A percentile compares a stretch with the other conserved stretches of the same genome.
These are phyloP conservation scores for Polyplosphaeria fusca DNA, from an alignment of 495 filamentous ascomycete species.

Conservation along the genomic window DNA sequence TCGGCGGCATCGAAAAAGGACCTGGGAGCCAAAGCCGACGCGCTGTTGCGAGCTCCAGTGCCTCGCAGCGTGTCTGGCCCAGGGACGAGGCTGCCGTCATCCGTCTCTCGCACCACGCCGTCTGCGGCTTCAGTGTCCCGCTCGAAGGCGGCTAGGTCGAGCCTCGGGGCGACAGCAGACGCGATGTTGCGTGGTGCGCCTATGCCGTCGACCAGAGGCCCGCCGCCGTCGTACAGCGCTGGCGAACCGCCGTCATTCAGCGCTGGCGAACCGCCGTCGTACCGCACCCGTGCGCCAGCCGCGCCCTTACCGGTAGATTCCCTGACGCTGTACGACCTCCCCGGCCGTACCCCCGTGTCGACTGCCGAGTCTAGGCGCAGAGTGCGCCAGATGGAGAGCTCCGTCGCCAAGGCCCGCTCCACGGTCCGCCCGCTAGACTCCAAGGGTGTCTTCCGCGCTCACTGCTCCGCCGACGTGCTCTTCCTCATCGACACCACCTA, in stretches of 20 bases:
- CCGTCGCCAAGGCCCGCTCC: slow-evolving; percentile 23
- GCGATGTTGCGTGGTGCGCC: background rate
- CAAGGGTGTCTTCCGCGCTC: slow-evolving; percentile 37
- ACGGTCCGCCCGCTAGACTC: slow-evolving; percentile 17
- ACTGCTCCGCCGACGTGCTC: slow-evolving; percentile 42
- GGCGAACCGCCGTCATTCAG: background rate
- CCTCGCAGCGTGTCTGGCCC: background rate
- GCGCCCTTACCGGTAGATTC: background rate
- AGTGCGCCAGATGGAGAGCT: slow-evolving; percentile 32
- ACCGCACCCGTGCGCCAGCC: background rate
- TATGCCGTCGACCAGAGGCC: background rate
- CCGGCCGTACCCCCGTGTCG: slow-evolving; percentile 9
- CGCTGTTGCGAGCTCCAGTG: background rate
- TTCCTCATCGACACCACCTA: slow-evolving; percentile 45
- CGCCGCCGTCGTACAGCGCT: background rate
- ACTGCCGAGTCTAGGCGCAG: slow-evolving; percentile 31
- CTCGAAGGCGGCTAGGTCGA: background rate
- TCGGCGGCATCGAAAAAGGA: background rate
- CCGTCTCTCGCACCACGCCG: background rate
- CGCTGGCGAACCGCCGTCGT: background rate
- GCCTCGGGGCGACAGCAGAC: background rate
- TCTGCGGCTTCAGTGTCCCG: background rate
- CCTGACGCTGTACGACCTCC: too few relatives aligned
- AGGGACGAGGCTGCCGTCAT: background rate
- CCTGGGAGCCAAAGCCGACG: background rate